Evolutionary conservation across 1,284 basidiomycete species (phyloP).

Genomic region (Sanguinoderma infundibulare): DNA sequence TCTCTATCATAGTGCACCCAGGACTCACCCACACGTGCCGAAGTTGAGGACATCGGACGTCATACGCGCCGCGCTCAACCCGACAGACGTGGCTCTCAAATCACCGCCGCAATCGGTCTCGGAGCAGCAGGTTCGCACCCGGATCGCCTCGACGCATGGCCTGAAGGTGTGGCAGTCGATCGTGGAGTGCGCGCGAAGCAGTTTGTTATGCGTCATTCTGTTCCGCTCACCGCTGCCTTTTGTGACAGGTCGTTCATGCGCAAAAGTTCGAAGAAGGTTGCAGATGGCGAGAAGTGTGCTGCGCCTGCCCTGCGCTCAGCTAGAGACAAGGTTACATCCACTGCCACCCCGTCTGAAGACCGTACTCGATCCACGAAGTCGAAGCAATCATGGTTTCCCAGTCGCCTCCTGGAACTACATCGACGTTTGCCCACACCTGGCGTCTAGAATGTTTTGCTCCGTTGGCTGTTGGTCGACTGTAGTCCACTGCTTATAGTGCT

Average conservation of each 20-base stretch:
- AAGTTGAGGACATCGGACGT: slow-evolving; percentile 49
- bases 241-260: slow-evolving; percentile 49
- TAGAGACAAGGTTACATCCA: slow-evolving; percentile 16
- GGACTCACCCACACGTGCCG: slow-evolving; percentile 57
- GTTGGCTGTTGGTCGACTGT: no score
- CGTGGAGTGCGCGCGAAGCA: slow-evolving; percentile 41
- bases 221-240: background rate
- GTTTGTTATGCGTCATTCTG: background rate
- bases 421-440: no score
- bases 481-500: no score
- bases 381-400: background rate
- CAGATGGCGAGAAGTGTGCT: slow-evolving; percentile 35
- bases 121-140: slow-evolving; percentile 53
- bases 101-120: slow-evolving; percentile 59
- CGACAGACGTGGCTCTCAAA: slow-evolving; percentile 51
- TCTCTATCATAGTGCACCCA: slow-evolving; percentile 60
- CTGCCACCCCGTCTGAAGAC: background rate
- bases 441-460: no score
- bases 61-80: slow-evolving; percentile 53
- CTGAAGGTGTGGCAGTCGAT: slow-evolving; percentile 58
- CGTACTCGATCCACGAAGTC: background rate
- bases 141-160: slow-evolving; percentile 53
- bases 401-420: background rate
- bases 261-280: slow-evolving; percentile 46
- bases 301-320: slow-evolving; percentile 27